phyloP scores from a whole-genome alignment of 495 filamentous ascomycete species.

The Pyronema omphalodes region DNA sequence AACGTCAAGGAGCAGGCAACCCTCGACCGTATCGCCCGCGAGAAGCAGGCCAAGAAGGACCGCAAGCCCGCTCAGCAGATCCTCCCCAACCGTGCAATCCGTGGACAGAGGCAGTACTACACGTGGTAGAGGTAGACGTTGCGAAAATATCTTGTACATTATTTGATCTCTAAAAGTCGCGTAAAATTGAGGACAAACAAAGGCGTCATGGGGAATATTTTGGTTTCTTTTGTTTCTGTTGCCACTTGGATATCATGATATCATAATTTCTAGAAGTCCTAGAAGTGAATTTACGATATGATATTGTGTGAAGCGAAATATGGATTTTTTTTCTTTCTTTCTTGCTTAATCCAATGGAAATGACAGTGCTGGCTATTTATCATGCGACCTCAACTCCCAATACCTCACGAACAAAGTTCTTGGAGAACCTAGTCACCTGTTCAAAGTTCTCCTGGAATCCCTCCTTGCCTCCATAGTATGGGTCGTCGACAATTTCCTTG shows the following conservation, averaged over 20 bases:
- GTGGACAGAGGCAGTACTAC: constrained; percentile 70
- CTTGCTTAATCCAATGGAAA: too few relatives aligned
- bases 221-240: too few relatives aligned
- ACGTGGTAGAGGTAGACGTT: constrained; percentile 44
- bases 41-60: constrained; percentile 50
- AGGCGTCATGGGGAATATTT: neutral
- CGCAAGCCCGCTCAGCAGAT: constrained; percentile 65
- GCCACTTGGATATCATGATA: too few relatives aligned
- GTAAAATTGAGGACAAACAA: neutral
- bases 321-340: too few relatives aligned
- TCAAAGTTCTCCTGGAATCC: constrained; percentile 77
- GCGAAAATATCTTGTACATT: neutral
- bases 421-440: constrained; percentile 62
- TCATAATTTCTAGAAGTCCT: too few relatives aligned
- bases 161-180: neutral
- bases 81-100: constrained; percentile 59
- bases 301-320: too few relatives aligned
- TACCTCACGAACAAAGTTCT: constrained; percentile 42
- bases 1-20: constrained; percentile 88
- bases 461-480: constrained; percentile 71
- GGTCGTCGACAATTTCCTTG: constrained; percentile 66
- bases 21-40: constrained; percentile 55
- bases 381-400: constrained; percentile 10
- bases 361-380: neutral
- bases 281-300: too few relatives aligned